Base-by-base conservation (phyloP, 2,329 filamentous ascomycete species). In the Colletotrichum somersetense region DNA sequence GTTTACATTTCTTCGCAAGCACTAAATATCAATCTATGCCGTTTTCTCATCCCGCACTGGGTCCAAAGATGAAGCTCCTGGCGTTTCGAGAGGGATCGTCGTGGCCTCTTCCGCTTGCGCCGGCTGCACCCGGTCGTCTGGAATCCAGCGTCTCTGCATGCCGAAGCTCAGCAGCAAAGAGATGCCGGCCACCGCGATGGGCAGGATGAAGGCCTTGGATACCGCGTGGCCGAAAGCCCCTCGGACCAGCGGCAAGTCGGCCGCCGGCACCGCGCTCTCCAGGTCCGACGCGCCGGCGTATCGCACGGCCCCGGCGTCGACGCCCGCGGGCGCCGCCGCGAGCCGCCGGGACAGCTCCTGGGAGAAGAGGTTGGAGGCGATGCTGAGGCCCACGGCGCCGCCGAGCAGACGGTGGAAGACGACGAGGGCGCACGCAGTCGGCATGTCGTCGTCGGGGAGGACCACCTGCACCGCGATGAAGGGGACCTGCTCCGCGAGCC, bases 381-480 rank as follows among this genome's bases (percentile, higher is more conserved):
- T 16, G 50, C 61, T 63, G 16, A 44, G 61, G 30, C 33, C 61
- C 18, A 63, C 33, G 5, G 61, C 61, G 23, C 61, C 61, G 20
- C 61, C 61, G 8, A 63, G 46, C 1, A 63, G 18, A 3, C 40
- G 61, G 20, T 30, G 40, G 20, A 53, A 63, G 3, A 63, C 40
- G 30, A 63, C 46, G 33, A 63, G 50, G 2, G 40, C 61, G 14
- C 33, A 44, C 5, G 33, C 61, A 1, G 61, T 53, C 20, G 61
- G 61, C 61, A 63, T 44, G 46, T 63, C 61, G 33, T 23, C 46
- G 33, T 70, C 56, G 26, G 26, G n/a, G 59, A 76, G 66, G 38
- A 75, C 66, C 50, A 70, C 66, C 44, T 74, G 58, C 16, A 74
- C 71, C 38, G 73, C 73, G 30, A 73, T 23, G 18, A 74, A 62